Conservation (phyloP, 345 rosid species). For the Alliaria petiolata region DNA sequence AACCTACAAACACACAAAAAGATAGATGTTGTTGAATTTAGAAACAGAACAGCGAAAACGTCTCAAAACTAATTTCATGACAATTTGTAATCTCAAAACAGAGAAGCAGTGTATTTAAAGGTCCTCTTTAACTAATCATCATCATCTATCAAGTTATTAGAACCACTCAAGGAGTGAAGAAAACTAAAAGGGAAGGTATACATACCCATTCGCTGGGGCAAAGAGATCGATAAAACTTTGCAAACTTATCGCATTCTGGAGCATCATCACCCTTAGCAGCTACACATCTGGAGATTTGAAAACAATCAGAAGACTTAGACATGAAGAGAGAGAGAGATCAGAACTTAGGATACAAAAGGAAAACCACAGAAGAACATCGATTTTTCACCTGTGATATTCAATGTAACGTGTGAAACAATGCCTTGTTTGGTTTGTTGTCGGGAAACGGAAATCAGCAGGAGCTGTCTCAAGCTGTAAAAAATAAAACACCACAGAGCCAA, state of each 20-base stretch:
- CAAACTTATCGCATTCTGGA: constrained; percentile 81
- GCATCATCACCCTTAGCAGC: constrained; percentile 97
- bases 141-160: background rate
- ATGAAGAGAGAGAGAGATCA: background rate
- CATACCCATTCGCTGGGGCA: constrained; percentile 97
- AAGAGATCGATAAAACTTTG: constrained; percentile 88
- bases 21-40: background rate
- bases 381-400: constrained; percentile 77
- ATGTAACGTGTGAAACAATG: constrained; percentile 96
- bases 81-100: background rate
- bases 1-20: constrained; percentile 40
- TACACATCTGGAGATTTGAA: constrained; percentile 49
- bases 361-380: background rate
- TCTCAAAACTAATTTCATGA: background rate
- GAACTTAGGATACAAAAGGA: background rate
- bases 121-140: background rate
- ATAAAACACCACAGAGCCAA: constrained; percentile 18
- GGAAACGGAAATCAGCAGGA: constrained; percentile 98
- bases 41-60: background rate
- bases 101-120: background rate
- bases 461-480: constrained; percentile 84
- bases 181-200: background rate
- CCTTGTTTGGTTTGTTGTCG: constrained; percentile 97
- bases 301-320: background rate
- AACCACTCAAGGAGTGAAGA: background rate